Evolutionary conservation across 768 basidiomycete genomes (phyloP).

Genomic region (Lepiota brunneoincarnata): DNA sequence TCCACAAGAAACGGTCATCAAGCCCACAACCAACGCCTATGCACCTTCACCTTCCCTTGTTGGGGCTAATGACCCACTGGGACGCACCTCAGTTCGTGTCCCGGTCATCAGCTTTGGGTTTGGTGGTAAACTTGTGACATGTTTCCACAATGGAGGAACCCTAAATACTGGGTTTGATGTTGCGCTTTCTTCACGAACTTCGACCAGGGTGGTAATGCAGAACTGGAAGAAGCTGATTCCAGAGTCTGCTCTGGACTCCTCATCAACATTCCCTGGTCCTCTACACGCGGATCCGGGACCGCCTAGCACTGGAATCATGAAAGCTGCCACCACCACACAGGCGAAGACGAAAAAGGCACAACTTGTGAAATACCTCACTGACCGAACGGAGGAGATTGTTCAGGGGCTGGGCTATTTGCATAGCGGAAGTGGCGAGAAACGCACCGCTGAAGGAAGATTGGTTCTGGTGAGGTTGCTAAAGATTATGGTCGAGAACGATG

Average conservation of each 20-base stretch:
- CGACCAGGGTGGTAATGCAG: slow-evolving; percentile 68
- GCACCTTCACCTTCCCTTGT: slow-evolving; percentile 83
- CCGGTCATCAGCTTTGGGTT: slow-evolving; percentile 91
- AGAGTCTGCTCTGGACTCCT: slow-evolving; percentile 51
- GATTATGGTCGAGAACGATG: slow-evolving; percentile 87
- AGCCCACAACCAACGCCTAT: slow-evolving; percentile 54
- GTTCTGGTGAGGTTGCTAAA: slow-evolving; percentile 71
- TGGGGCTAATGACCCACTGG: slow-evolving; percentile 80
- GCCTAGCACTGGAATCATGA: slow-evolving; percentile 64
- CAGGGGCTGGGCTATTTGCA: slow-evolving; percentile 73
- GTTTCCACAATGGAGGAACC: slow-evolving; percentile 73
- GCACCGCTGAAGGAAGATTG: slow-evolving; percentile 73
- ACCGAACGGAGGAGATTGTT: slow-evolving; percentile 72
- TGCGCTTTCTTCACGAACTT: slow-evolving; percentile 67
- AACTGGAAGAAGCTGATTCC: slow-evolving; percentile 68
- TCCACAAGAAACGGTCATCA: slow-evolving; percentile 31
- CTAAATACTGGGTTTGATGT: slow-evolving; percentile 77
- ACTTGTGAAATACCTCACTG: slow-evolving; percentile 76
- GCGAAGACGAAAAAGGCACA: slow-evolving; percentile 80
- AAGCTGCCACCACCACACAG: slow-evolving; percentile 60
- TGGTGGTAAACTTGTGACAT: slow-evolving; percentile 87
- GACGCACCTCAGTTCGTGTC: slow-evolving; percentile 65
- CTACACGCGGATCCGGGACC: slow-evolving; percentile 75
- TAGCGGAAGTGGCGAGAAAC: slow-evolving; percentile 39
- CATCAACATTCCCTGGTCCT: slow-evolving; percentile 79